Evolutionary conservation across 345 rosid genomes (phyloP), one percentile per base, ranked within the genome.

Genomic region (Lenwebbia sp.): DNA sequence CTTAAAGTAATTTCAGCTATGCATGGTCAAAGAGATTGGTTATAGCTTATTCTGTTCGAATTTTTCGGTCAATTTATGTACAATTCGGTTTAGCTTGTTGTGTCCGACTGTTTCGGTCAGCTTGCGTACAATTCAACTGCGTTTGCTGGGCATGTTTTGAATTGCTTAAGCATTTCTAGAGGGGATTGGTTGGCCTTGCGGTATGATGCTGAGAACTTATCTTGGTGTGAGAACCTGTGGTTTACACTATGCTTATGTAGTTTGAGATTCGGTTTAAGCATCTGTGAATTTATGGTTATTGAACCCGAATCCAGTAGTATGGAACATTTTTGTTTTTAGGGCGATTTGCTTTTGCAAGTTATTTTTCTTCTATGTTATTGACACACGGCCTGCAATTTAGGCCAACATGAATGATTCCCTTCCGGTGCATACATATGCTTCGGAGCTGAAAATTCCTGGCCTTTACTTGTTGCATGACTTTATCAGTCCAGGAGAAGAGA

Each of bases 401-500:
- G 87, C 47, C 52, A 90, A 90, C 86, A 92, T 87, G 85, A 90
- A 88, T 85, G 92, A 90, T 52, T 56, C 90, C 22, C 87, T 94
- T 86, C 89, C 92, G 10, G 98, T 95, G 82, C 90, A 93, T 15
- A 82, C 92, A 76, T 86, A 83, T 86, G 94, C 93, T 85, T 91
- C 94, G 41, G 99, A 95, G 86, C 87, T 95, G 86, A 89, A 94
- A 78, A 96, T 97, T 85, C 96, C 98, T 0, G 99, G 98, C 37
- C 96, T 97, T 76, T 91, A 90, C 89, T 87, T 96, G 86, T 65
- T 90, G 88, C 94, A 85, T 85, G 96, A 96, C 82, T 96, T 95
- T 86, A 90, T 97, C 86, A 93, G 86, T 88, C 83, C 85, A 4
- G 89, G 88, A 88, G 98, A 97, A 86, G 98, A 96, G 86, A 87